phyloP scores from a whole-genome alignment of 2,329 filamentous ascomycete genomes.

The Tricladium varicosporioides region DNA sequence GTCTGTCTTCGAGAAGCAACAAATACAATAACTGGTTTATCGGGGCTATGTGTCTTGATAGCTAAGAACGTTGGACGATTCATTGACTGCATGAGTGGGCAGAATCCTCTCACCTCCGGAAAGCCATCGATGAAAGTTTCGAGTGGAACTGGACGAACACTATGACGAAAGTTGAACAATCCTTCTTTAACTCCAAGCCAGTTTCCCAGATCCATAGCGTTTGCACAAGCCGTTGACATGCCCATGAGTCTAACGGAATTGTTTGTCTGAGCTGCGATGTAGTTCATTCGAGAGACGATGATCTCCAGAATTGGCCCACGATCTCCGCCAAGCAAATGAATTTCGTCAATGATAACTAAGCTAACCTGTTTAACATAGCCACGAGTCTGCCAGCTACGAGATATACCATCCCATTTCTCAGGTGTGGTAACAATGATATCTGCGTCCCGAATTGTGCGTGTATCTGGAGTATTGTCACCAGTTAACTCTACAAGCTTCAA shows the following conservation, averaged over 20 bases:
- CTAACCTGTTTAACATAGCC: conserved; percentile 94
- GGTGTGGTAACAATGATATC: conserved; percentile 98
- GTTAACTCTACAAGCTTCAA: conserved; percentile 93
- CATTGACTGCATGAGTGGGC: conserved; percentile 98
- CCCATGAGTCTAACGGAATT: conserved; percentile 85
- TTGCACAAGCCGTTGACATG: conserved; percentile 99
- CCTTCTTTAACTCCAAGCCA: conserved; percentile 97
- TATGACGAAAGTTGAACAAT: conserved; percentile 96
- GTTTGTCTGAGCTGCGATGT: conserved; percentile 92
- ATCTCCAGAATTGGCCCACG: conserved; percentile 97
- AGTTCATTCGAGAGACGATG: conserved; percentile 94
- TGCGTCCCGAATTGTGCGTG: conserved; percentile 88
- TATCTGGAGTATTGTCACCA: conserved; percentile 97
- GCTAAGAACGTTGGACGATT: conserved; percentile 95
- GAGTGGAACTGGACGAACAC: conserved; percentile 90
- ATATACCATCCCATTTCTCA: conserved; percentile 99
- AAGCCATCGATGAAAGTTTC: conserved; percentile 98
- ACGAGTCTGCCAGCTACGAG: conserved; percentile 90
- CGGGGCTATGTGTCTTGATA: conserved; percentile 93
- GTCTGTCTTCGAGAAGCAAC: conserved; percentile 95
- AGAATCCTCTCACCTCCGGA: conserved; percentile 91
- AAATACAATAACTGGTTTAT: conserved; percentile 97
- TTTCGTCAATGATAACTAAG: conserved; percentile 97
- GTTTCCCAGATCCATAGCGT: conserved; percentile 88
- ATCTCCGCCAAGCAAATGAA: conserved; percentile 93